These are phyloP conservation scores for Salvia splendens DNA, from an alignment of 257 asterid genomes.

Conservation along the genomic window DNA sequence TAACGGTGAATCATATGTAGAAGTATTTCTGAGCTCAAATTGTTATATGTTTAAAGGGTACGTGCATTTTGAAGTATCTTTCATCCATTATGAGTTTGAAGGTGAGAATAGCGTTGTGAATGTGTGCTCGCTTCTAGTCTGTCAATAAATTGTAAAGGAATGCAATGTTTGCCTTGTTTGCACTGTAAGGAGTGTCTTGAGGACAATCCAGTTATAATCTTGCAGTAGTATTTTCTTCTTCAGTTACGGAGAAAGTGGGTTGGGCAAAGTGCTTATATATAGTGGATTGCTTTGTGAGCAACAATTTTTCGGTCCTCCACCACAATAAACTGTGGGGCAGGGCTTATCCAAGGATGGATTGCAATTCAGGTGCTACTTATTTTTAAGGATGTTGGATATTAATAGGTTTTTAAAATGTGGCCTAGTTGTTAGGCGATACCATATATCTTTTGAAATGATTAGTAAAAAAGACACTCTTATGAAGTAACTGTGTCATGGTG, in stretches of 20 bases:
- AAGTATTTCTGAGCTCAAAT: background rate
- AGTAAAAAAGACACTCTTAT: background rate
- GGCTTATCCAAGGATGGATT: background rate
- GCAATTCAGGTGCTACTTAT: background rate
- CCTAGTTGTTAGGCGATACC: background rate
- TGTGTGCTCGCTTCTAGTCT: background rate
- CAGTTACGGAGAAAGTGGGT: conserved; percentile 1
- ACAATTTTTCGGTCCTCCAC: background rate
- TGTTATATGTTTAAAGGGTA: background rate
- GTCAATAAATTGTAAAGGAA: background rate
- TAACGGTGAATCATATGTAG: background rate
- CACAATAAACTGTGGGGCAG: background rate
- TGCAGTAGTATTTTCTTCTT: conserved; percentile 11
- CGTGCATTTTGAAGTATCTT: background rate
- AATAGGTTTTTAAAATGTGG: background rate
- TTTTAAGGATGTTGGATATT: background rate
- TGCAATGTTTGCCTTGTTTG: background rate
- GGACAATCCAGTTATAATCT: background rate
- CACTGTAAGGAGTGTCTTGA: background rate
- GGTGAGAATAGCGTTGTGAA: background rate
- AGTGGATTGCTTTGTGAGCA: background rate
- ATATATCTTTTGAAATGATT: background rate
- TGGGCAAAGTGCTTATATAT: background rate
- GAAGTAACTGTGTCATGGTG: background rate
- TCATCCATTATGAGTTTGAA: background rate